Evolutionary conservation across 2,329 filamentous ascomycete species (phyloP).

Genomic region (Pyrenophora seminiperda): DNA sequence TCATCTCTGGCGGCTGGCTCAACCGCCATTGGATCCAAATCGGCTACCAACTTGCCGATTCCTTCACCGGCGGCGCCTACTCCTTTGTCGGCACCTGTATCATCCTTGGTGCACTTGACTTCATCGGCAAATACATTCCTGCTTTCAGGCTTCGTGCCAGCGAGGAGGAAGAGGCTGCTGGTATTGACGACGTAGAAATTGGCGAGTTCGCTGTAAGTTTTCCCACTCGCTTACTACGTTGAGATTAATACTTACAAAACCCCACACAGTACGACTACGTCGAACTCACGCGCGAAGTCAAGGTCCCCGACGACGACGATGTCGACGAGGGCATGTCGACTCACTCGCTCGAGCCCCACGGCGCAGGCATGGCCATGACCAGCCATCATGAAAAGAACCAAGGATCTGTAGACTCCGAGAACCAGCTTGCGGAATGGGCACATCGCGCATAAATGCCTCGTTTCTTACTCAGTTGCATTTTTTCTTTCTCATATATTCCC

Average conservation of each 20-base stretch:
- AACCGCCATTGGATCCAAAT: slow-evolving; percentile 85
- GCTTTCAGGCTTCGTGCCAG: slow-evolving; percentile 74
- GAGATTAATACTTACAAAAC: slow-evolving; percentile 12
- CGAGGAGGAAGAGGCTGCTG: slow-evolving; percentile 79
- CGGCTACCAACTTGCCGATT: slow-evolving; percentile 83
- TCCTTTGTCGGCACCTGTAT: slow-evolving; percentile 78
- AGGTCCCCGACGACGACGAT: slow-evolving; percentile 44
- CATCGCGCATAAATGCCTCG: slow-evolving; percentile 34
- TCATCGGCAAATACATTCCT: slow-evolving; percentile 78
- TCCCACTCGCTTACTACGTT: neutral
- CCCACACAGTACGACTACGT: slow-evolving; percentile 77
- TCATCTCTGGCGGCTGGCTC: slow-evolving; percentile 78
- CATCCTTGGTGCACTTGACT: slow-evolving; percentile 65
- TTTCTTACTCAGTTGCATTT: neutral
- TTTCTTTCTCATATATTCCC: neutral
- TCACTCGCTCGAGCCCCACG: slow-evolving; percentile 37
- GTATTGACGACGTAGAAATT: slow-evolving; percentile 88
- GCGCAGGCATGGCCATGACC: slow-evolving; percentile 33
- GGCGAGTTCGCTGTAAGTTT: slow-evolving; percentile 80
- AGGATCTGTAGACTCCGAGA: slow-evolving; percentile 42
- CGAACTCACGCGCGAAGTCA: slow-evolving; percentile 71
- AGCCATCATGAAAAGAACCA: slow-evolving; percentile 47
- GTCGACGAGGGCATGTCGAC: slow-evolving; percentile 44
- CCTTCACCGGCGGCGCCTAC: slow-evolving; percentile 74
- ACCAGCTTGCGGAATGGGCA: slow-evolving; percentile 45